Evolutionary conservation across 176 grass and related monocot genomes (phyloP).

Genomic region (Lolium multiflorum): DNA sequence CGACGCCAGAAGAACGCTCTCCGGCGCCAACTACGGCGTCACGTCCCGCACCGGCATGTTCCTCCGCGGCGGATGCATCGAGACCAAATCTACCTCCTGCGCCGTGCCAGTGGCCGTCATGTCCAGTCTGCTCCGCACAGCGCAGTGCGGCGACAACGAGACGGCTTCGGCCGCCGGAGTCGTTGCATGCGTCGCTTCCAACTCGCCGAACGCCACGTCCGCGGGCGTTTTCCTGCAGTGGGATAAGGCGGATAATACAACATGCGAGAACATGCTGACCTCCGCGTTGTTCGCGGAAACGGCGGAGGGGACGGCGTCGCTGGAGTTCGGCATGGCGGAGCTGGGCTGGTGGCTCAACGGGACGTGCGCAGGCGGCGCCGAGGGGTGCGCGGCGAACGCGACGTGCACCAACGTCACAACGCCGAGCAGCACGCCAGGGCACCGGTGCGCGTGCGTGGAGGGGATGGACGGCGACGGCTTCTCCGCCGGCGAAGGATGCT

Average conservation of each 20-base stretch:
- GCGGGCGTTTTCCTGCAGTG: background rate
- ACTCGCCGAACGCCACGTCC: background rate
- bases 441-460: slow-evolving; percentile 40
- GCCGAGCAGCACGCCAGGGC: background rate
- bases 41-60: slow-evolving; percentile 48
- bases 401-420: background rate
- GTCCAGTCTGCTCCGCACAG: background rate
- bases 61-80: slow-evolving; percentile 3
- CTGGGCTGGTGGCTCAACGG: slow-evolving; percentile 76
- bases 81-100: background rate
- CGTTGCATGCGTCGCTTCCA: background rate
- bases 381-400: slow-evolving; percentile 51
- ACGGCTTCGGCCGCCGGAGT: background rate
- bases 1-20: background rate
- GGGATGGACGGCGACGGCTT: slow-evolving; percentile 73
- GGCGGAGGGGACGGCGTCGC: background rate
- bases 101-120: background rate
- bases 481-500: slow-evolving; percentile 60
- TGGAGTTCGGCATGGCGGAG: slow-evolving; percentile 56
- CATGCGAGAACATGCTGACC: slow-evolving; percentile 41
- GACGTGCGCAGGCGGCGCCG: background rate
- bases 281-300: slow-evolving; percentile 1
- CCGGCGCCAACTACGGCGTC: slow-evolving; percentile 47
- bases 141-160: background rate
- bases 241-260: rapidly evolving